Evolutionary conservation across 2,329 filamentous ascomycete species (phyloP), one percentile per base, ranked within the genome.

Genomic region (Fusarium foetens): DNA sequence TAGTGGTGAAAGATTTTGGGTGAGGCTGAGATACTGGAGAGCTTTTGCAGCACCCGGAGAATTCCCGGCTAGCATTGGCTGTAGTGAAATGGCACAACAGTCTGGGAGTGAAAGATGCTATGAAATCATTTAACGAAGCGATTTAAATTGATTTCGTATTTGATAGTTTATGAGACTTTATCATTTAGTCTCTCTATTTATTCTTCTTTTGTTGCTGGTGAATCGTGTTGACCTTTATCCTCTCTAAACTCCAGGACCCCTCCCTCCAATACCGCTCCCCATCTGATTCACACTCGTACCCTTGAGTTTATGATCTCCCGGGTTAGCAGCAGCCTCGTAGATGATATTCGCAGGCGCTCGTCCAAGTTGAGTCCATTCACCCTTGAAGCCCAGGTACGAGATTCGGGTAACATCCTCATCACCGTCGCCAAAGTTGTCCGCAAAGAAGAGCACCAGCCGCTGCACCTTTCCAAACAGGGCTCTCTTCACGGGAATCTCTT

Each of bases 241-340:
- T 29, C 46, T 66, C 57, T 72, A 83, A 36, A 77, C 63, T 1
- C 82, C 82, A 48, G 79, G 78, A 13, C 81, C 79, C 31, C 81
- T 76, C 6, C 84, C 82, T 5, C 88, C 87, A 75, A 90, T 85
- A 2, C 84, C 83, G 65, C 85, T 86, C 1, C 88, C 88, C 82
- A 90, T 85, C 80, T 86, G 82, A 73, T 88, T 89, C 46, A 86
- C 80, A 48, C 77, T 81, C 53, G 86, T 86, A 12, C 89, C 89
- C 83, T 89, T 90, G 27, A 92, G 29, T 83, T 88, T 89, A 83
- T 99, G 96, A 83, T 99, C 96, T 51, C 85, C 89, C 17, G 95
- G 96, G 81, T 98, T 97, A 39, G 96, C 92, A 31, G 95, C 95
- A 23, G 94, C 93, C 87, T 99, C 96, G 81, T 98, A 99, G 68